Base-by-base conservation (phyloP, 805 yeast genomes). In the Torulaspora gathmanii region DNA sequence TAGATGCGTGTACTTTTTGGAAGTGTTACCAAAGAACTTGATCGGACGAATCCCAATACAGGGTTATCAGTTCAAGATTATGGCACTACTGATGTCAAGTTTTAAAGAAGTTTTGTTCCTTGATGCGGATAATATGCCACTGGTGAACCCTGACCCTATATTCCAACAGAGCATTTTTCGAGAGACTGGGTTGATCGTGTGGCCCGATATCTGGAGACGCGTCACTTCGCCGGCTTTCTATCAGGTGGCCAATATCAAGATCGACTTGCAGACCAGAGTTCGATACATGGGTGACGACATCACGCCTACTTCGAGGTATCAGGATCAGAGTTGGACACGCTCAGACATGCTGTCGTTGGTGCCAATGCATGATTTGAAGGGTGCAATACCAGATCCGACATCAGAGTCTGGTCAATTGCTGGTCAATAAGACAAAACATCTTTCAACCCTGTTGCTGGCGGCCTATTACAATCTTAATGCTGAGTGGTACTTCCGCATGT, bases 191-290 rank as follows among this genome's bases (percentile, higher is more conserved):
- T 62, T 83, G 61, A 72, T 83, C 26, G 70, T 80, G 2, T 83
- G 89, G 89, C 90, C 89, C 1, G 89, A 83, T 64, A 79, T 79
- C 49, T 83, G 90, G 89, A 71, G 78, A 55, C 71, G 90, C 47
- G 77, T 84, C 3, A 78, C 86, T 0, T 72, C 83, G 1, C 88
- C 89, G 2, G 60, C 65, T 28, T 75, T 74, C 52, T 83, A 80
- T 59, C 65, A 74, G 7, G 78, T 83, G 43, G 75, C 85, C 8
- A 65, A 59, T 13, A 60, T 69, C 7, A 40, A 59, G 61, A 70
- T 64, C 29, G 64, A 58, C 52, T 60, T 49, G 15, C 69, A 69
- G 8, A 58, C 66, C 1, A 65, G 70, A 45, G 60, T 59, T 2
- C 58, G 71, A 39, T 55, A 56, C 45, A 49, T 53, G 5, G 36